A percentile compares a stretch with the other conserved stretches of the same genome.
phyloP scores from a whole-genome alignment of 345 rosid species.

The Hibiscus trionum region DNA sequence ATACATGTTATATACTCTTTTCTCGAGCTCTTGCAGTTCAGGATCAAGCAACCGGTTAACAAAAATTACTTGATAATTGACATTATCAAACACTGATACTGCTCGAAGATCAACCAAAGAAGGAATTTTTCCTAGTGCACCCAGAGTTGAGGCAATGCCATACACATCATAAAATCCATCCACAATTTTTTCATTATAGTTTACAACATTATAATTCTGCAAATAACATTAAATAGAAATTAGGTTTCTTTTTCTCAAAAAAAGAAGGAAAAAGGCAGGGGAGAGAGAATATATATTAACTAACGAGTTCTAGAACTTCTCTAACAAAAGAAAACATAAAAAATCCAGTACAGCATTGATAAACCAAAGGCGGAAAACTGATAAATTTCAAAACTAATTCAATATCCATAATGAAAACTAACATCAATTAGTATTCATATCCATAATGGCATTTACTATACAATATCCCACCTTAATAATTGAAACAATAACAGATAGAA shows the following conservation, averaged over 20 bases:
- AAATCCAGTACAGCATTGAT: not conserved
- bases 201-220: conserved; percentile 79
- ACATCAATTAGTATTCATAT: not conserved
- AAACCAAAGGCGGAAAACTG: not conserved
- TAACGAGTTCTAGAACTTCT: not conserved
- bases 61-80: conserved; percentile 67
- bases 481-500: not conserved
- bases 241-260: not conserved
- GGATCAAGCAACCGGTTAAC: conserved; percentile 74
- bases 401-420: not conserved
- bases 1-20: conserved; percentile 35
- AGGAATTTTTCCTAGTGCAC: conserved; percentile 70
- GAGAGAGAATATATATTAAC: not conserved
- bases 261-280: no score
- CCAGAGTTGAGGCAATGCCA: conserved; percentile 52
- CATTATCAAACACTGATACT: conserved; percentile 48
- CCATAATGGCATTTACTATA: not conserved
- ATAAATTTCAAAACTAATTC: not conserved
- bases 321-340: not conserved
- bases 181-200: conserved; percentile 67
- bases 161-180: conserved; percentile 92
- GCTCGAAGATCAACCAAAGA: conserved; percentile 77
- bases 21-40: conserved; percentile 71
- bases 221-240: conserved; percentile 4
- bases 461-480: not conserved